phyloP scores from a whole-genome alignment of 2,329 filamentous ascomycete genomes.

The Zalaria sp. region DNA sequence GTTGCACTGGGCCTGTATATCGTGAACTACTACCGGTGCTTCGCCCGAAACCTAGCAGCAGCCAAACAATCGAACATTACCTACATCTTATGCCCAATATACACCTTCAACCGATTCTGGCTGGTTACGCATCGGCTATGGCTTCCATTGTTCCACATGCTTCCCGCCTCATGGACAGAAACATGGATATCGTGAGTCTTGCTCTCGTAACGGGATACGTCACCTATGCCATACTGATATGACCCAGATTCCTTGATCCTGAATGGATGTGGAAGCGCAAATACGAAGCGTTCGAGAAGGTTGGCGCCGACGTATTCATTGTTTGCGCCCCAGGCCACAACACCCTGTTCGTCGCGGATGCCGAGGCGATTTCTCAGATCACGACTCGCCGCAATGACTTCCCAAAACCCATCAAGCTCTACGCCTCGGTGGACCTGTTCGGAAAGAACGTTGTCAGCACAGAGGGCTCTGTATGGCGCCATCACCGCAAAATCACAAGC shows the following conservation, averaged over 20 bases:
- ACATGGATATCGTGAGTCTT: conserved; percentile 44
- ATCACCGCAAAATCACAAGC: conserved; percentile 58
- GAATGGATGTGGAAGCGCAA: conserved; percentile 46
- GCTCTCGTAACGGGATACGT: not conserved
- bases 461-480: conserved; percentile 55
- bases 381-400: conserved; percentile 55
- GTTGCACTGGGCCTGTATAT: conserved; percentile 14
- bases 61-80: conserved; percentile 33
- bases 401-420: conserved; percentile 50
- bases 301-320: conserved; percentile 49
- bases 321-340: conserved; percentile 44
- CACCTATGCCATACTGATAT: not conserved
- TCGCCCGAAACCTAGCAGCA: conserved; percentile 25
- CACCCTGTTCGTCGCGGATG: conserved; percentile 44
- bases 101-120: conserved; percentile 40
- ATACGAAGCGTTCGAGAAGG: conserved; percentile 42
- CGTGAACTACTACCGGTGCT: conserved; percentile 20
- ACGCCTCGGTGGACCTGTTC: conserved; percentile 48
- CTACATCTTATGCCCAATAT: conserved; percentile 26
- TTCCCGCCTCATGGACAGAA: conserved; percentile 43
- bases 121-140: conserved; percentile 40
- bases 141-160: conserved; percentile 39
- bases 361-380: conserved; percentile 53
- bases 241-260: conserved; percentile 36
- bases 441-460: conserved; percentile 59